Conservation (phyloP, 257 asterid genomes). For the Capsicum baccatum region DNA sequence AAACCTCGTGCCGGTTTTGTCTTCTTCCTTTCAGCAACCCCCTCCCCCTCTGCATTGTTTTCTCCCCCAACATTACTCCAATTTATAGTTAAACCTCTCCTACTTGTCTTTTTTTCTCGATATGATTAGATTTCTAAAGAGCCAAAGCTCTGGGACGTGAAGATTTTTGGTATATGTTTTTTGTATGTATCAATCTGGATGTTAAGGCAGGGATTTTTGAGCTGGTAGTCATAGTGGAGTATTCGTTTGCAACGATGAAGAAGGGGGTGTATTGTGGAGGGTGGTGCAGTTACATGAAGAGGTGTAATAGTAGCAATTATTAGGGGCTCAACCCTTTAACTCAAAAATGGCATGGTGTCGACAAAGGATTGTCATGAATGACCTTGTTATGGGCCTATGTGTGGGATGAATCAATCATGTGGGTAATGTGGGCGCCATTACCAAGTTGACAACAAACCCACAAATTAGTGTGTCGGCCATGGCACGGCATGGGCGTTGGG, state of each 20-base stretch:
- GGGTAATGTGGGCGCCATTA: not conserved
- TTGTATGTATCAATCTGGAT: not conserved
- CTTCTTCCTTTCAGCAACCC: not conserved
- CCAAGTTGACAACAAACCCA: not conserved
- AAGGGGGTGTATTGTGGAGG: no score
- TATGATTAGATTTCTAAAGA: not conserved
- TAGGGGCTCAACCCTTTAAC: no score
- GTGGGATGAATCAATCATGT: not conserved
- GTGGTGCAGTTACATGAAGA: no score
- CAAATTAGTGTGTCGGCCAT: not conserved
- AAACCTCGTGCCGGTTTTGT: not conserved
- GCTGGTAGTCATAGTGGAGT: not conserved
- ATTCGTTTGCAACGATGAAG: no score
- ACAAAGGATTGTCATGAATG: not conserved
- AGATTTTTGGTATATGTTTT: not conserved
- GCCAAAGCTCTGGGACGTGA: not conserved
- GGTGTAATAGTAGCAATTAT: no score
- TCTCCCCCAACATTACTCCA: no score
- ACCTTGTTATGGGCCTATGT: not conserved
- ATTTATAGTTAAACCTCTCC: no score
- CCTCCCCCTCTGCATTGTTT: not conserved
- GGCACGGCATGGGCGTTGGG: no score
- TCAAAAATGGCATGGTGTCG: no score
- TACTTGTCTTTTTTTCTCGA: not conserved
- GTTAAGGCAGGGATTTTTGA: not conserved